Evolutionary conservation across 352 stramenopile genomes (phyloP).

Genomic region (Thalassiosira tumida): DNA sequence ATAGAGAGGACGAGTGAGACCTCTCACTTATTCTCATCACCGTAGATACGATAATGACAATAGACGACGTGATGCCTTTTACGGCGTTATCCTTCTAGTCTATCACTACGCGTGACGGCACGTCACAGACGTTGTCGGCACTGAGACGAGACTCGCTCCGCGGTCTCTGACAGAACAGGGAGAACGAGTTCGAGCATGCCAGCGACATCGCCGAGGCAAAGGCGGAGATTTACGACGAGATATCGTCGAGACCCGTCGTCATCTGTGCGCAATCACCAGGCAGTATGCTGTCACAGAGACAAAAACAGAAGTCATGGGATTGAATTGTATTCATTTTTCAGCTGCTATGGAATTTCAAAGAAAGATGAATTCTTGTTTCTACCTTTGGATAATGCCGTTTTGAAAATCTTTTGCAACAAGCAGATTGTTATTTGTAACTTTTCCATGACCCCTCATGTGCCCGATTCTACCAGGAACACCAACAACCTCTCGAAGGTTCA

Average conservation of each 20-base stretch:
- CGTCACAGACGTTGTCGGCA: no score
- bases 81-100: no score
- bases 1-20: no score
- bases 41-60: no score
- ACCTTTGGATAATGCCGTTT: not conserved
- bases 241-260: slow-evolving; percentile 72
- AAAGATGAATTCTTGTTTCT: not conserved
- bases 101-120: no score
- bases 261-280: slow-evolving; percentile 61
- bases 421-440: not conserved
- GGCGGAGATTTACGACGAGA: slow-evolving; percentile 77
- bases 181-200: slow-evolving; percentile 72
- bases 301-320: not conserved
- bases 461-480: not conserved
- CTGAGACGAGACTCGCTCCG: no score
- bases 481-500: not conserved
- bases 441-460: not conserved
- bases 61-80: no score
- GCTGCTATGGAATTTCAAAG: not conserved
- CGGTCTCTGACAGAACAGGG: no score
- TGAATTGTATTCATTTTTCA: not conserved
- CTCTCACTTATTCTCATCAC: no score
- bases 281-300: not conserved
- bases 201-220: slow-evolving; percentile 77
- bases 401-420: not conserved